phyloP scores from a whole-genome alignment of 352 stramenopile genomes.

The Globisporangium lucens region DNA sequence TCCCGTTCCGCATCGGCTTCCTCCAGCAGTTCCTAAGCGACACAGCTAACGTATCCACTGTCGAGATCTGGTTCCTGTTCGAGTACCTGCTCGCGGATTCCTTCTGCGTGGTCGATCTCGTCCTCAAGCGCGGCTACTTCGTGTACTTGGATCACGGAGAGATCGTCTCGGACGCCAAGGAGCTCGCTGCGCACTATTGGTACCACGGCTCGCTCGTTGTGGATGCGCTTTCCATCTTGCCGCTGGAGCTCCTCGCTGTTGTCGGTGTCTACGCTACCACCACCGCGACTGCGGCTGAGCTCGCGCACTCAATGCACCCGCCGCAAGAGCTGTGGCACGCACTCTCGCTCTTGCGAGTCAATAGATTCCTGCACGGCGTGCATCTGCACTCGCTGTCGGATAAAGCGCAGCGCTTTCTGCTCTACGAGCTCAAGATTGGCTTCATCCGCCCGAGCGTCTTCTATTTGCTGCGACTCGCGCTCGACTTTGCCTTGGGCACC shows the following conservation, averaged over 20 bases:
- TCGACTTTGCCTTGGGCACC: conserved; percentile 47
- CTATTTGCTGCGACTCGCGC: conserved; percentile 42
- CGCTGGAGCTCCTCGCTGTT: conserved; percentile 40
- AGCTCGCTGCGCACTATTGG: conserved; percentile 48
- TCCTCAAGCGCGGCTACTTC: conserved; percentile 58
- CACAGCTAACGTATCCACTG: conserved; percentile 13
- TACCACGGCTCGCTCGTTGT: conserved; percentile 40
- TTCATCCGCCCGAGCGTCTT: conserved; percentile 19
- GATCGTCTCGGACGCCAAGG: conserved; percentile 31
- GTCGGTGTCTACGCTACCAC: conserved; percentile 21
- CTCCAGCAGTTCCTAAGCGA: conserved; percentile 47
- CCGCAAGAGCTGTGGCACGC: conserved; percentile 38
- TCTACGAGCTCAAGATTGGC: conserved; percentile 48
- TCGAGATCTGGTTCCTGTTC: conserved; percentile 40
- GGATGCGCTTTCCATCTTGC: conserved; percentile 45
- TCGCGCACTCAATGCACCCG: conserved; percentile 19
- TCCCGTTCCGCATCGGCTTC: conserved; percentile 63
- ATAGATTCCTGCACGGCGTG: conserved; percentile 48
- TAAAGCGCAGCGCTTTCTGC: conserved; percentile 41
- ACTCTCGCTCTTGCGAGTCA: conserved; percentile 44
- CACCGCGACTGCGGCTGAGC: conserved; percentile 17
- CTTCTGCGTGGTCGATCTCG: conserved; percentile 48
- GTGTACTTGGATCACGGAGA: conserved; percentile 44
- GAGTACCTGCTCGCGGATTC: conserved; percentile 55
- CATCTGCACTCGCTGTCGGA: conserved; percentile 47